A percentile compares a stretch with the other conserved stretches of the same genome.
These are phyloP conservation scores for Fusarium sp. DNA, from an alignment of 2,329 filamentous ascomycete genomes.

Conservation along the genomic window DNA sequence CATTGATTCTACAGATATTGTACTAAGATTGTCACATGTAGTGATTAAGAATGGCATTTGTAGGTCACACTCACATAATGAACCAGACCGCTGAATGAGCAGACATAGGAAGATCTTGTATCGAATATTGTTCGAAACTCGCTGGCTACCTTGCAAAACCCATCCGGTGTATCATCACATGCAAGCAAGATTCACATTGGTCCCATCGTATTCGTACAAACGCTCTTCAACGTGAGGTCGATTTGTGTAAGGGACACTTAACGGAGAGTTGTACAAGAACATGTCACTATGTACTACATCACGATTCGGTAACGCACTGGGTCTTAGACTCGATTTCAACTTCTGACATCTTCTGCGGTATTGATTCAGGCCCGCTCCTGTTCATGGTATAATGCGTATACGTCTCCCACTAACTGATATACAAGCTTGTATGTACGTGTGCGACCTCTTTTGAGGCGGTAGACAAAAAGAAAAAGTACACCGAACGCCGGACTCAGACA, in stretches of 20 bases:
- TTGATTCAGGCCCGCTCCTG: conserved; percentile 35
- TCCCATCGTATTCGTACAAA: conserved; percentile 19
- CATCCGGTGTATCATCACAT: conserved; percentile 15
- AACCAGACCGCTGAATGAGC: background rate
- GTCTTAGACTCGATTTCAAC: conserved; percentile 1
- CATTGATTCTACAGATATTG: background rate
- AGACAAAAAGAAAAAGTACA: conserved; percentile 20
- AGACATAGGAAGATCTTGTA: background rate
- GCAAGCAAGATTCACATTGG: conserved; percentile 3
- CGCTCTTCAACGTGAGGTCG: conserved; percentile 13
- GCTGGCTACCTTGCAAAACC: background rate
- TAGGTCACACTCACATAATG: conserved; percentile 21
- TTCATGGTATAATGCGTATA: conserved; percentile 35
- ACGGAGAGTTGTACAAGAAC: background rate
- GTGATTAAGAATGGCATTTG: conserved; percentile 1
- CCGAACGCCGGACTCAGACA: conserved; percentile 38
- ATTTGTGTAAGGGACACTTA: background rate
- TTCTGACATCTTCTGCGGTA: conserved; percentile 5
- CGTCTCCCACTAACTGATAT: conserved; percentile 18
- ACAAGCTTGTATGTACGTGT: conserved; percentile 24
- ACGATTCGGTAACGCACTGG: background rate
- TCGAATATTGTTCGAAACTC: background rate
- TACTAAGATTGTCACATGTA: conserved; percentile 20
- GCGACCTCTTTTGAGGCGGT: conserved; percentile 17
- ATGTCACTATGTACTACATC: background rate